Evolutionary conservation across 805 yeast genomes (phyloP), one percentile per base, ranked within the genome.

Genomic region (Hanseniaspora meyeri): DNA sequence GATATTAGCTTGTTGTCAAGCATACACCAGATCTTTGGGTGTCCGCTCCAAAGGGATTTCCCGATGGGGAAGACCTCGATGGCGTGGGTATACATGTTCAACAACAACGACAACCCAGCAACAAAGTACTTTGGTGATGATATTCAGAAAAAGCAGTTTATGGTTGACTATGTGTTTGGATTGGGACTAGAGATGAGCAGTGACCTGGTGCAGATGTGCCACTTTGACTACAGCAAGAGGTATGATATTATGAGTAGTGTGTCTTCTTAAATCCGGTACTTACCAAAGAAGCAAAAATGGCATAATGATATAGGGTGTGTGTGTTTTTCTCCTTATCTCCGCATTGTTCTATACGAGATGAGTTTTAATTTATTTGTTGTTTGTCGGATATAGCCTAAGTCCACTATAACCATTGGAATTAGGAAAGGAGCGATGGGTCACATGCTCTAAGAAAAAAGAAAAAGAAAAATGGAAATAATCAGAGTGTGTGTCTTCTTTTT

Each of bases 81-180:
- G 32, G 49, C 57, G 2, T 53, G 57, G 57, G 36, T 53, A 7
- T 53, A 46, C 27, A 46, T 53, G 43, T 53, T 29, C n/a, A 53
- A 53, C 17, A 46, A 38, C 29, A 16, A 46, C 14, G 57, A 53
- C 16, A 31, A 39, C 0, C 57, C 57, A 1, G 36, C 0, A 1
- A 27, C n/a, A 7, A 31, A 12, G 19, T 53, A 53, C 19, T 53
- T 38, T 46, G 32, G 8, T 14, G n/a, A 40, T 32, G 51, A 46
- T 40, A 5, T 17, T 14, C 12, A 9, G 11, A 29, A 42, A 14
- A 1, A 32, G 3, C 5, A 14, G 2, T 53, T 46, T 16, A n/a
- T 53, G 2, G 31, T 16, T 16, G 16, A 32, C 0, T 36, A 31
- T 4, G 16, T 53, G 29, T 53, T 46, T 38, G 36, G 36, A 4